Base-by-base conservation (phyloP, 495 filamentous ascomycete genomes). In the Penicillium parvum region DNA sequence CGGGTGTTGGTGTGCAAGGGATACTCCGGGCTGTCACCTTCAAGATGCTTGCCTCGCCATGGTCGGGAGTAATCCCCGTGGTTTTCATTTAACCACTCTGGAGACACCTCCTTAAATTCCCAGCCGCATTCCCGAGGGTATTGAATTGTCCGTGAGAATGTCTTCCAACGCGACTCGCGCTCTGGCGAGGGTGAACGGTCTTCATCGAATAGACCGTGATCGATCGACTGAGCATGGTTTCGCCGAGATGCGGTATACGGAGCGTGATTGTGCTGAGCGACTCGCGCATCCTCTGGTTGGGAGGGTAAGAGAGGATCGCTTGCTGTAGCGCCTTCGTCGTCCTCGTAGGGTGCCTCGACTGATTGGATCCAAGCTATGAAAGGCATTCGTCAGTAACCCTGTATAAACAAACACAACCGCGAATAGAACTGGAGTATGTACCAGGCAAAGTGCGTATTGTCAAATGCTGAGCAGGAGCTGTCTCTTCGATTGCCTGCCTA, bases 191-290 rank as follows among this genome's bases (percentile, higher is more conserved):
- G 17, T 1, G 47, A 12, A 7, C 4, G 25, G 1, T 20, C 42
- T 1, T 49, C 35, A 8, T 55, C 50, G 4, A 53, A 40, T 3
- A 50, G 39, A 4, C 21, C 29, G 2, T 33, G 30, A 5, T 26
- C 38, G 15, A 14, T 33, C 4, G 51, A 45, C 15, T 38, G 35
- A 2, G 41, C 14, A 28, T 39, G 45, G 16, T 58, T 40, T 3
- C 45, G 39, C n/a, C 57, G 55, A 6, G 65, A 51, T 56, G 58
- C 51, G 57, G 62, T 33, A 50, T 72, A 58, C 6, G 81, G 77
- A 4, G 66, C 66, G 53, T 75, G 65, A 45, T 84, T 79, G 60
- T 83, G 81, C 15, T 83, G 81, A 12, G 83, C 72, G 11, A 76
- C 65, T 16, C 76, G 54, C 11, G 78, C 69, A 27, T 66, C 74